These are phyloP conservation scores for Termitomyces sp. DNA, from an alignment of 768 basidiomycete species.

Conservation along the genomic window DNA sequence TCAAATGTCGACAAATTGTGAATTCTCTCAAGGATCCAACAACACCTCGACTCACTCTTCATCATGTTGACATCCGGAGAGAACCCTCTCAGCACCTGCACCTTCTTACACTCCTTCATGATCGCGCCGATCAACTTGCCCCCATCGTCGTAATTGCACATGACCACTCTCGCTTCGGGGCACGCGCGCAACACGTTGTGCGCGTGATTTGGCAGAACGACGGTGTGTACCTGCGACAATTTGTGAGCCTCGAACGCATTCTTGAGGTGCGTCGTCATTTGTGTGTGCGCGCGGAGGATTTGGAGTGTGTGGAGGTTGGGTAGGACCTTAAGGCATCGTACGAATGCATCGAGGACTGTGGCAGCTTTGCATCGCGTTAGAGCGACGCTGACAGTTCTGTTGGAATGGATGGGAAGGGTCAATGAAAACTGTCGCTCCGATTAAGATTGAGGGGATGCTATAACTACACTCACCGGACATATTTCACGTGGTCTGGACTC, in stretches of 20 bases:
- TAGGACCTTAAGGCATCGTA: slow-evolving; percentile 20
- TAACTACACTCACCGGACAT: slow-evolving; percentile 19
- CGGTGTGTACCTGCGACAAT: slow-evolving; percentile 20
- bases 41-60: slow-evolving; percentile 19
- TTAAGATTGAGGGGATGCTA: not conserved
- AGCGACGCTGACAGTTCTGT: slow-evolving; percentile 21
- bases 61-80: slow-evolving; percentile 13
- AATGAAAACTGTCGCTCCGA: not conserved
- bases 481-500: slow-evolving; percentile 16
- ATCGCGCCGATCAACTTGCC: slow-evolving; percentile 25
- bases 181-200: slow-evolving; percentile 27
- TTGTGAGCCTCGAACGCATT: slow-evolving; percentile 19
- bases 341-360: slow-evolving; percentile 22
- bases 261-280: slow-evolving; percentile 26
- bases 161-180: slow-evolving; percentile 21
- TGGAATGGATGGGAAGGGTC: too few relatives aligned
- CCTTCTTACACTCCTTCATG: slow-evolving; percentile 21
- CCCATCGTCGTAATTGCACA: slow-evolving; percentile 19
- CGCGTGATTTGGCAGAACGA: slow-evolving; percentile 21
- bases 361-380: slow-evolving; percentile 21
- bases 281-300: slow-evolving; percentile 23
- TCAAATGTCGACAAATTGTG: not conserved
- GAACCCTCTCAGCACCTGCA: slow-evolving; percentile 23
- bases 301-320: slow-evolving; percentile 27
- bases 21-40: not conserved